These are phyloP conservation scores for Fusarium albidum DNA, from an alignment of 2,329 filamentous ascomycete genomes.

Conservation along the genomic window DNA sequence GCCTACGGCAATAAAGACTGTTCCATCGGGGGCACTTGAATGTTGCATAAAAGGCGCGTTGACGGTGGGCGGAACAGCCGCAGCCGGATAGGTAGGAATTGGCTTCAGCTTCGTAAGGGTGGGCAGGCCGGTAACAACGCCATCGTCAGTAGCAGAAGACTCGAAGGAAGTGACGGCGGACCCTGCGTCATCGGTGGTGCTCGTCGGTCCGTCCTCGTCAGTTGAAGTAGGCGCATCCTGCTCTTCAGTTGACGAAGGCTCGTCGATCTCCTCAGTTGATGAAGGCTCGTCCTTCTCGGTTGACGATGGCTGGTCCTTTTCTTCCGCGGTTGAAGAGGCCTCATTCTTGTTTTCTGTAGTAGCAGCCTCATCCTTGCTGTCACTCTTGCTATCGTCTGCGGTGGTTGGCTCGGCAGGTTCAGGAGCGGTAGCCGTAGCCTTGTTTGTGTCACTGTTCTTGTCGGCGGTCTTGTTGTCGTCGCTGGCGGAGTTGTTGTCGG, in stretches of 20 bases:
- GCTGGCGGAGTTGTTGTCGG: conserved; percentile 7
- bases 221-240: conserved; percentile 31
- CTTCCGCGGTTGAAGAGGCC: conserved; percentile 19
- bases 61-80: conserved; percentile 81
- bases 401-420: conserved; percentile 30
- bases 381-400: conserved; percentile 1
- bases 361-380: conserved; percentile 14
- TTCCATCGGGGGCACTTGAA: conserved; percentile 86
- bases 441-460: conserved; percentile 13
- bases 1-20: conserved; percentile 95
- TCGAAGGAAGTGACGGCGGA: conserved; percentile 25
- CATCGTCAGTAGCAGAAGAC: conserved; percentile 30
- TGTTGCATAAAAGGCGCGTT: conserved; percentile 92
- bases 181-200: conserved; percentile 14
- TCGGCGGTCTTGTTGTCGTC: conserved; percentile 2
- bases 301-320: conserved; percentile 15
- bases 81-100: conserved; percentile 70
- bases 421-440: conserved; percentile 19
- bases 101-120: conserved; percentile 50
- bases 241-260: conserved; percentile 36
- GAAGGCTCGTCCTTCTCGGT: conserved; percentile 22
- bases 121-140: conserved; percentile 48
- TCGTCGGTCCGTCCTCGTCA: conserved; percentile 22
- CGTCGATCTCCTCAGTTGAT: conserved; percentile 18
- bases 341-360: conserved; percentile 22